Evolutionary conservation across 2,329 filamentous ascomycete genomes (phyloP).

Genomic region (Ophiostoma ulmi): DNA sequence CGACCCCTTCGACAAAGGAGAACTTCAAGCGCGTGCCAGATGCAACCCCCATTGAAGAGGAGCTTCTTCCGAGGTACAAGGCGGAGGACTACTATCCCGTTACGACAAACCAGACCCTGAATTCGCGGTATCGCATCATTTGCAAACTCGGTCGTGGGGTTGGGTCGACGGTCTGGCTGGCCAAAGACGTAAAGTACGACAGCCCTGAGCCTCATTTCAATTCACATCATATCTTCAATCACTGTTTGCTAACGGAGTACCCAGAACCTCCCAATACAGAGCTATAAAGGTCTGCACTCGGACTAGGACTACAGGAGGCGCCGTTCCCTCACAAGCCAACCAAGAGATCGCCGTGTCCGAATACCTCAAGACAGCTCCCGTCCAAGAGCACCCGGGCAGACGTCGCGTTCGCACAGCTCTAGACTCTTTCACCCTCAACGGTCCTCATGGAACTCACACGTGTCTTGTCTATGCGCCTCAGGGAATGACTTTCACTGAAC

Average conservation of each 20-base stretch:
- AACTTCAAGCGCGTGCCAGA: neutral
- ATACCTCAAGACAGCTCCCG: neutral
- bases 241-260: neutral
- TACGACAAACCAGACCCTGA: conserved; percentile 4
- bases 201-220: conserved; percentile 5
- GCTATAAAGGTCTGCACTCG: conserved; percentile 10
- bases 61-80: neutral
- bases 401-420: conserved; percentile 8
- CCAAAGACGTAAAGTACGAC: conserved; percentile 7
- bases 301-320: conserved; percentile 5
- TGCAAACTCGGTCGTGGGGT: conserved; percentile 12
- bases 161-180: conserved; percentile 11
- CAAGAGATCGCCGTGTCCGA: conserved; percentile 10
- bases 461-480: conserved; percentile 13
- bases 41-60: neutral
- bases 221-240: neutral
- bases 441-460: conserved; percentile 5
- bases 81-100: conserved; percentile 12
- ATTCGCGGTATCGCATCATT: conserved; percentile 6
- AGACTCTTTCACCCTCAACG: conserved; percentile 7
- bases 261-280: conserved; percentile 3
- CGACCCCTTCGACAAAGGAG: conserved; percentile 1
- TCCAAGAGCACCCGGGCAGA: conserved; percentile 10
- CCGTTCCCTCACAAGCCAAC: conserved; percentile 6
- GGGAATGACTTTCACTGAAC: conserved; percentile 10